Evolutionary conservation across 257 asterid species (phyloP).

Genomic region (Plantago major): DNA sequence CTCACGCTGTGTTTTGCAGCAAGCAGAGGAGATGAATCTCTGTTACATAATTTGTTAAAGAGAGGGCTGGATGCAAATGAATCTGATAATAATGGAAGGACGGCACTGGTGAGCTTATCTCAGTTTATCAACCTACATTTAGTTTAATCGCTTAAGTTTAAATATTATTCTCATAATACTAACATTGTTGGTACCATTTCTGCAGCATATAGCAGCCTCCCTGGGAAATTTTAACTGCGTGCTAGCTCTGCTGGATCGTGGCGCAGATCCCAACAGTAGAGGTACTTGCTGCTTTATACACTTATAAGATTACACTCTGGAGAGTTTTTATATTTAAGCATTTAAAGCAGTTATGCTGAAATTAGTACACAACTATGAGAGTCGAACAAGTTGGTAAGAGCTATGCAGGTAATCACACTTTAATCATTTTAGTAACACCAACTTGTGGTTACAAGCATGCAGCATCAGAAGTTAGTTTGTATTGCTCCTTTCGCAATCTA

Average conservation of each 20-base stretch:
- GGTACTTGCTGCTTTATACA: conserved; percentile 27
- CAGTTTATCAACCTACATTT: background rate
- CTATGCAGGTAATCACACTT: no score
- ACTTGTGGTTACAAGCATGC: no score
- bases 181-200: background rate
- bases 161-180: background rate
- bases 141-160: no score
- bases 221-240: conserved; percentile 44
- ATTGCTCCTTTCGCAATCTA: no score
- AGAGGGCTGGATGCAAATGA: conserved; percentile 63
- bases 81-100: conserved; percentile 50
- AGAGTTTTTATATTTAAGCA: background rate
- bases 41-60: conserved; percentile 51
- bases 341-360: no score
- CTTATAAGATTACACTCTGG: background rate
- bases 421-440: no score
- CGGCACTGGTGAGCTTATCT: conserved; percentile 36
- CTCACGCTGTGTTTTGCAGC: conserved; percentile 56
- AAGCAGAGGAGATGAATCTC: conserved; percentile 50
- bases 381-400: no score
- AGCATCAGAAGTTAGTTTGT: no score
- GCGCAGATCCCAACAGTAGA: conserved; percentile 48
- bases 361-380: no score
- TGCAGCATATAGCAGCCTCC: conserved; percentile 61
- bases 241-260: conserved; percentile 47